These are phyloP conservation scores for Smallanthus sonchifolius DNA, from an alignment of 129 eudicot genomes.

Conservation along the genomic window DNA sequence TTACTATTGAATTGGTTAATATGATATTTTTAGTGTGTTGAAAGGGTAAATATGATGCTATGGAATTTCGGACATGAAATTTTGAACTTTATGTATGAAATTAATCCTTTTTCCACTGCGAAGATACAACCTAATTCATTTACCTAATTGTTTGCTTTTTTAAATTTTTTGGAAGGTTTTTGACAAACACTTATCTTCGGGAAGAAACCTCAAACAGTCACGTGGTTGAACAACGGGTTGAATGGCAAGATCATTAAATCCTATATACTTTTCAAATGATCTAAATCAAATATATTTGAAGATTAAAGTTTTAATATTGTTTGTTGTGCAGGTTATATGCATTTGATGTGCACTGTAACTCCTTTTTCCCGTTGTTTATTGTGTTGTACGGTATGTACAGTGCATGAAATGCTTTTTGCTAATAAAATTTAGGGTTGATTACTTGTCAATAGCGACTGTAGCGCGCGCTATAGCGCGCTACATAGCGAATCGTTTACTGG, in stretches of 20 bases:
- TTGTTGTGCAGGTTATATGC: constrained; percentile 86
- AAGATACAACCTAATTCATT: not conserved
- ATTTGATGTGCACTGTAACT: constrained; percentile 98
- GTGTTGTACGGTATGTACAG: constrained; percentile 74
- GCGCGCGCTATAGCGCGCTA: too few relatives aligned
- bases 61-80: not conserved
- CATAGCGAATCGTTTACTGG: too few relatives aligned
- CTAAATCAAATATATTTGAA: not conserved
- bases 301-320: not conserved
- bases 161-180: constrained; percentile 50
- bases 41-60: not conserved
- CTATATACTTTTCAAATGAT: not conserved
- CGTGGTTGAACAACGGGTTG: constrained; percentile 98
- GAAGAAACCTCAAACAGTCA: constrained; percentile 95
- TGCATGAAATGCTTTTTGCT: constrained; percentile 1
- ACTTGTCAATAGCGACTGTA: too few relatives aligned
- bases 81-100: not conserved
- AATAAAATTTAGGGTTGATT: not conserved
- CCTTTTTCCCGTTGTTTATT: constrained; percentile 94
- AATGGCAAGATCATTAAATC: constrained; percentile 63
- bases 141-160: not conserved
- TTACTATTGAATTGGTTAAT: not conserved
- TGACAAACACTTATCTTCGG: constrained; percentile 91
- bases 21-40: not conserved
- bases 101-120: not conserved